These are phyloP conservation scores for Cordyceps cicadae DNA, from an alignment of 2,329 filamentous ascomycete genomes.

Conservation along the genomic window DNA sequence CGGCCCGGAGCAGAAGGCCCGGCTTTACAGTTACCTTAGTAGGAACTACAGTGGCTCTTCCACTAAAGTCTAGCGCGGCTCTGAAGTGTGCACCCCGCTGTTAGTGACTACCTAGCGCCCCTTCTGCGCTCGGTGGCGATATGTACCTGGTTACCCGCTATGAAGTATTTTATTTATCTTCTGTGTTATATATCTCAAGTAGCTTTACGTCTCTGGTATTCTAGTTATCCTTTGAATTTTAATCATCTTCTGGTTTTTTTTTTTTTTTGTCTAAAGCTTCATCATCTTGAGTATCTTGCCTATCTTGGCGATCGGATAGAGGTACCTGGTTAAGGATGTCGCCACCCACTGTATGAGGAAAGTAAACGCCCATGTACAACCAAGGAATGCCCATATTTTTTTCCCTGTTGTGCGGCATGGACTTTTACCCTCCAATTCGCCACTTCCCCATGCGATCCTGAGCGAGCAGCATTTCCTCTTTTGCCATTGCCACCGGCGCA, in stretches of 20 bases:
- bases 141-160: too few species aligned
- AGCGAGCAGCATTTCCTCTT: not conserved
- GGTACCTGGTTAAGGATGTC: too few species aligned
- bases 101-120: not conserved
- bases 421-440: not conserved
- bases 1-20: not conserved
- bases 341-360: not conserved
- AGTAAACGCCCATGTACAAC: not conserved
- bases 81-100: not conserved
- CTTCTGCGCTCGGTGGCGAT: too few species aligned
- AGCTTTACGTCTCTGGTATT: too few species aligned
- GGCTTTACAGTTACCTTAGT: not conserved
- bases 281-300: too few species aligned
- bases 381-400: not conserved
- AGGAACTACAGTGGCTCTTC: not conserved
- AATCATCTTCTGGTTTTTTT: too few species aligned
- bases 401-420: not conserved
- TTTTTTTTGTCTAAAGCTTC: too few species aligned
- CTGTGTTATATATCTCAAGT: too few species aligned
- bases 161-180: too few species aligned
- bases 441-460: slow-evolving; percentile 1
- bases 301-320: too few species aligned
- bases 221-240: too few species aligned
- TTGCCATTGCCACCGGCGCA: not conserved
- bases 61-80: not conserved